Evolutionary conservation across 1,284 basidiomycete genomes (phyloP), one percentile per base, ranked within the genome.

Genomic region (Heliocybe sulcata): DNA sequence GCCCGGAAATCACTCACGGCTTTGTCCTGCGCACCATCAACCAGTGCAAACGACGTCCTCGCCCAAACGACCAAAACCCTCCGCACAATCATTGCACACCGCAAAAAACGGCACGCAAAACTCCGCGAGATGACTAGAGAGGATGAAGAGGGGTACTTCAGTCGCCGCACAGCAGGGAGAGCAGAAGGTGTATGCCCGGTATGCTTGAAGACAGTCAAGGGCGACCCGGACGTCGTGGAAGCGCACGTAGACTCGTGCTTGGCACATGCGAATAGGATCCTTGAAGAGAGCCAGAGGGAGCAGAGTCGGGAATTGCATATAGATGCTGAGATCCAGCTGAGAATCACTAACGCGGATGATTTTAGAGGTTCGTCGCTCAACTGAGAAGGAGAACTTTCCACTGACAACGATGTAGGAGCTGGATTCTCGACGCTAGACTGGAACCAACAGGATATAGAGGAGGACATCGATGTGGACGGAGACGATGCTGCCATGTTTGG

Each of bases 231-330:
- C 58, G 81, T 88, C 12, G 63, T 88, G 3, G 82, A 87, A 61
- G 87, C 86, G 16, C 89, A 91, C 67, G 79, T 91, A 31, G 85
- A 91, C 61, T 74, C 85, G 6, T 91, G 89, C 64, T 65, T 91
- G 51, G 80, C 80, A 10, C 73, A 87, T 60, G 77, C 60, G 12
- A 58, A 55, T 20, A 53, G 22, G 51, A 23, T 10, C 49, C 14
- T 19, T 26, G 38, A 20, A 49, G 56, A 62, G 35, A 59, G 58
- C 52, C 35, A 81, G 63, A 70, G 64, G 54, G 65, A 75, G 50
- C 69, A 71, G 56, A 62, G 71, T 45, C 77, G 78, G 62, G 72
- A 76, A 55, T 72, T 76, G 45, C 69, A 68, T 48, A 59, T 64
- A 55, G 67, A 69, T 42, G 65, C 65, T 48, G 66, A 67, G 52